Evolutionary conservation across 1,284 basidiomycete genomes (phyloP).

Genomic region (Malassezia psittaci): DNA sequence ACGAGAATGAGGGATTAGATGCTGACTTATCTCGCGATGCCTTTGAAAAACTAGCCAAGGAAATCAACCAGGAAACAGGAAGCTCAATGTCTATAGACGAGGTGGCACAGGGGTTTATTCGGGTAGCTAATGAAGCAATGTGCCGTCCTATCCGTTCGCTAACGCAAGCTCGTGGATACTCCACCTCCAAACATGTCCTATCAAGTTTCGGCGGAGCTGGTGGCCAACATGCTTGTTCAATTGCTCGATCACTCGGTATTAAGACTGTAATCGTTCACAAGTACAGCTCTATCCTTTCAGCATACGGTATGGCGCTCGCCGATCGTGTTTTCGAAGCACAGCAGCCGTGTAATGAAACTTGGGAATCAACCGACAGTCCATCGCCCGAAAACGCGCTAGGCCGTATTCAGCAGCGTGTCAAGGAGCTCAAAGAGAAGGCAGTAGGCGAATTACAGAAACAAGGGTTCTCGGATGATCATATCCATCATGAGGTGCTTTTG

Average conservation of each 20-base stretch:
- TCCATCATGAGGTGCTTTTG: constrained; percentile 67
- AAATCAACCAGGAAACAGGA: constrained; percentile 60
- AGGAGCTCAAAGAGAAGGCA: constrained; percentile 54
- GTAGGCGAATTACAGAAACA: constrained; percentile 60
- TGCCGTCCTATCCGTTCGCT: constrained; percentile 79
- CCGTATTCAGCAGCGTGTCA: constrained; percentile 44
- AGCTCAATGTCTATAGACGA: constrained; percentile 65
- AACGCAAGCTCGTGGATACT: constrained; percentile 79
- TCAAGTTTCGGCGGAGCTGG: constrained; percentile 84
- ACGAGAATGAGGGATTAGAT: constrained; percentile 72
- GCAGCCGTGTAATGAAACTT: constrained; percentile 71
- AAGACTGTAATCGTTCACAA: constrained; percentile 72
- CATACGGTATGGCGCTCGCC: constrained; percentile 77
- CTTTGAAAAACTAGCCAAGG: constrained; percentile 59
- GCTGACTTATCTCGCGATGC: constrained; percentile 53
- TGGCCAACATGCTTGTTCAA: constrained; percentile 82
- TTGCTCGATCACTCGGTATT: constrained; percentile 70
- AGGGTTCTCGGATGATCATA: constrained; percentile 64
- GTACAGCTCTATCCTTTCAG: constrained; percentile 75
- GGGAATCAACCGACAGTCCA: constrained; percentile 11
- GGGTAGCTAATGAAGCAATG: constrained; percentile 55
- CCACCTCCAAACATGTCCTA: constrained; percentile 74
- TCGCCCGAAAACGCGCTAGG: not conserved
- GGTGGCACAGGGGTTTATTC: constrained; percentile 64
- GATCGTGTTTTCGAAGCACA: constrained; percentile 67